These are phyloP conservation scores for Symbiotaphrina buchneri DNA, from an alignment of 495 filamentous ascomycete species.

Conservation along the genomic window DNA sequence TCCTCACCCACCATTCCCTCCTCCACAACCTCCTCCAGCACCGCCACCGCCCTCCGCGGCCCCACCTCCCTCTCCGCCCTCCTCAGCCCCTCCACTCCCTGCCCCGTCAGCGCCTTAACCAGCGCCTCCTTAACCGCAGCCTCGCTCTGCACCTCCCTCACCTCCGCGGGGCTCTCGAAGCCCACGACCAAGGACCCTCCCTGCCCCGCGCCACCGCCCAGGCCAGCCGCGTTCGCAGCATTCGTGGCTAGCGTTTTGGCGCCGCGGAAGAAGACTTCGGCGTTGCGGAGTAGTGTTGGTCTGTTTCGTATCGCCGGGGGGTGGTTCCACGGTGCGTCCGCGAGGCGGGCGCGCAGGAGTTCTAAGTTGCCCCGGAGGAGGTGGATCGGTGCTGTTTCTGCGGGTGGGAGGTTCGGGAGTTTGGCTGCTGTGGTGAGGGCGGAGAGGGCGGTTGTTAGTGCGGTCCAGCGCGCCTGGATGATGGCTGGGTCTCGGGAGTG, in stretches of 20 bases:
- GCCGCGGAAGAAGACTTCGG: conserved; percentile 39
- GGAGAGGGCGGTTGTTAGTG: conserved; percentile 21
- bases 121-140: conserved; percentile 17
- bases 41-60: no score
- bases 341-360: conserved; percentile 30
- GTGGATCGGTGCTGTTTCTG: conserved; percentile 35
- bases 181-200: no score
- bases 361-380: conserved; percentile 38
- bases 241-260: conserved; percentile 23
- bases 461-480: conserved; percentile 16
- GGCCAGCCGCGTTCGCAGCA: not conserved
- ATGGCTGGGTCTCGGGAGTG: conserved; percentile 6
- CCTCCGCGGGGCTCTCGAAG: no score
- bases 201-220: conserved; percentile 15
- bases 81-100: not conserved
- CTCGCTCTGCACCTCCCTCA: conserved; percentile 24
- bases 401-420: conserved; percentile 16
- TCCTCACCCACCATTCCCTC: no score
- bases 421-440: conserved; percentile 29
- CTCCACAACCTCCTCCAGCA: no score
- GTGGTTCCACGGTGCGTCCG: conserved; percentile 21
- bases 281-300: conserved; percentile 30
- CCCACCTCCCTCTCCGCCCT: not conserved
- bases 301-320: conserved; percentile 22
- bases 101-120: conserved; percentile 20